Evolutionary conservation across 805 yeast genomes (phyloP).

Genomic region (Teunomyces atbi): DNA sequence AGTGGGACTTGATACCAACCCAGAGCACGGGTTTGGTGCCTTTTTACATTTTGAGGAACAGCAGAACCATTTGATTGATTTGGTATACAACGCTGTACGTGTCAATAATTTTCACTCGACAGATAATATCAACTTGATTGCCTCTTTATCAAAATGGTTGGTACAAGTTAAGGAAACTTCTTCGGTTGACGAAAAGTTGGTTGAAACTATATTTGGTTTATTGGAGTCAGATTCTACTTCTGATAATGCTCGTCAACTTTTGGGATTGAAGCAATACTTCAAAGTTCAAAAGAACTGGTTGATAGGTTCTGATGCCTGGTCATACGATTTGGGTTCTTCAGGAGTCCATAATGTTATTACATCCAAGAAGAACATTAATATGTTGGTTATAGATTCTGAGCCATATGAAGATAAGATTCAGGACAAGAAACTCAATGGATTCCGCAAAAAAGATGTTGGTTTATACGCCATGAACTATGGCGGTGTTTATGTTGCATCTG

Average conservation of each 20-base stretch:
- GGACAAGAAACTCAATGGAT: constrained; percentile 36
- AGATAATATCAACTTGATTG: constrained; percentile 49
- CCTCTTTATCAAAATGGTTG: constrained; percentile 69
- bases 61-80: constrained; percentile 42
- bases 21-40: constrained; percentile 86
- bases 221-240: constrained; percentile 40
- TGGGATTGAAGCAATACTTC: constrained; percentile 48
- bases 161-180: constrained; percentile 44
- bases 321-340: constrained; percentile 86
- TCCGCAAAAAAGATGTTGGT: constrained; percentile 88
- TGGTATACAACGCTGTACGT: constrained; percentile 48
- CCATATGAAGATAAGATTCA: constrained; percentile 47
- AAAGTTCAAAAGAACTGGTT: constrained; percentile 66
- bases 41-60: constrained; percentile 58
- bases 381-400: constrained; percentile 84
- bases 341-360: constrained; percentile 85
- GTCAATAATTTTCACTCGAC: constrained; percentile 42
- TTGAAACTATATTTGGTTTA: constrained; percentile 34
- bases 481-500: constrained; percentile 86
- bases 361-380: constrained; percentile 73
- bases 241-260: constrained; percentile 42
- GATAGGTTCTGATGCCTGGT: constrained; percentile 93
- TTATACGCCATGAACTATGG: constrained; percentile 93
- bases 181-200: constrained; percentile 21
- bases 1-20: constrained; percentile 50